Evolutionary conservation across 352 stramenopile genomes (phyloP).

Genomic region (Thraustotheca clavata): DNA sequence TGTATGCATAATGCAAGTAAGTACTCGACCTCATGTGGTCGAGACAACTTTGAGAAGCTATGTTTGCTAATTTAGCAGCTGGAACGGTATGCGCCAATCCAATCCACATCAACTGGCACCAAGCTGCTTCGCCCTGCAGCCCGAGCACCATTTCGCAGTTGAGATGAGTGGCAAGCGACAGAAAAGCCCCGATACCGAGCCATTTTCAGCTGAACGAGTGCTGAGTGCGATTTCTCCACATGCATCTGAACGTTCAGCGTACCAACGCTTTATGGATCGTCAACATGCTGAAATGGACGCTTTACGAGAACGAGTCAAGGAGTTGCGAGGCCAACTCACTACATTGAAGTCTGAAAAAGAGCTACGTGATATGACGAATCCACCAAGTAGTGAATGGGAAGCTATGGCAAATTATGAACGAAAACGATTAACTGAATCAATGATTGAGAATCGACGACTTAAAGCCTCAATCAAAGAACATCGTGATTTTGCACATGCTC

Average conservation of each 20-base stretch:
- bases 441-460: neutral
- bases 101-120: no score
- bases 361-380: neutral
- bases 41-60: no score
- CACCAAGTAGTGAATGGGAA: neutral
- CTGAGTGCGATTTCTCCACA: no score
- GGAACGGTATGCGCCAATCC: no score
- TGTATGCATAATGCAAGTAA: no score
- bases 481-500: neutral
- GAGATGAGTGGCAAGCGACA: no score
- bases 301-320: neutral
- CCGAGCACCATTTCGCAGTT: no score
- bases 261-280: constrained; percentile 3
- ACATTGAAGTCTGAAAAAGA: neutral
- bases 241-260: neutral
- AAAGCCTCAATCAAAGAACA: neutral
- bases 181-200: no score
- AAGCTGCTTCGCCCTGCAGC: no score
- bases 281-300: neutral
- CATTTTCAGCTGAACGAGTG: no score
- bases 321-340: neutral
- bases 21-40: no score
- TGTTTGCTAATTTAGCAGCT: no score
- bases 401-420: neutral
- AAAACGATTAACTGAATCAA: neutral